Evolutionary conservation across 495 filamentous ascomycete species (phyloP).

Genomic region (Opeltia flavorubescens): DNA sequence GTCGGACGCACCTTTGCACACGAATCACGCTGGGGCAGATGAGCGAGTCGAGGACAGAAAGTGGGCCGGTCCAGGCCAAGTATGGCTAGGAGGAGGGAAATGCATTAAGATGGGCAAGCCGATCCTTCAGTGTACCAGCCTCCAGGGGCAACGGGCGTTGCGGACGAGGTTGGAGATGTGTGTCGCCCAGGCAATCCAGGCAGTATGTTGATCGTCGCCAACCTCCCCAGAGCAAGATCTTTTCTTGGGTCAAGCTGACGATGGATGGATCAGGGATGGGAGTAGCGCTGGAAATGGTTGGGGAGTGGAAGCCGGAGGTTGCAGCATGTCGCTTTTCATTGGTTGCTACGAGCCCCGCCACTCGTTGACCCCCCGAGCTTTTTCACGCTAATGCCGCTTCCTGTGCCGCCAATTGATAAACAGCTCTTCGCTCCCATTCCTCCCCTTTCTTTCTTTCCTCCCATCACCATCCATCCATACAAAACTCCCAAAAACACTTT

Average conservation of each 20-base stretch:
- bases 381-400: constrained; percentile 4
- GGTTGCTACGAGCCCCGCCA: constrained; percentile 4
- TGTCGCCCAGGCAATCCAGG: too few relatives aligned
- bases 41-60: too few relatives aligned
- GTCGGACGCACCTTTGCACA: too few relatives aligned
- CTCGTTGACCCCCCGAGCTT: not conserved
- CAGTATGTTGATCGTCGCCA: not conserved
- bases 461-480: not conserved
- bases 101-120: not conserved
- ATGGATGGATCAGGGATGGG: not conserved
- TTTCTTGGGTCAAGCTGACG: not conserved
- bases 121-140: not conserved
- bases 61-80: not conserved
- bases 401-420: constrained; percentile 16
- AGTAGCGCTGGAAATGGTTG: not conserved
- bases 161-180: too few relatives aligned
- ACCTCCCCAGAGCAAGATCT: too few relatives aligned
- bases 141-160: not conserved
- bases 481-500: constrained; percentile 3
- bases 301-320: not conserved
- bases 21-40: too few relatives aligned
- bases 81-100: not conserved
- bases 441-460: constrained; percentile 1
- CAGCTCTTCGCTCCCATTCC: constrained; percentile 8
- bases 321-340: not conserved